Evolutionary conservation across 2,329 filamentous ascomycete species (phyloP).

Genomic region (Tolypocladium pustulatum): DNA sequence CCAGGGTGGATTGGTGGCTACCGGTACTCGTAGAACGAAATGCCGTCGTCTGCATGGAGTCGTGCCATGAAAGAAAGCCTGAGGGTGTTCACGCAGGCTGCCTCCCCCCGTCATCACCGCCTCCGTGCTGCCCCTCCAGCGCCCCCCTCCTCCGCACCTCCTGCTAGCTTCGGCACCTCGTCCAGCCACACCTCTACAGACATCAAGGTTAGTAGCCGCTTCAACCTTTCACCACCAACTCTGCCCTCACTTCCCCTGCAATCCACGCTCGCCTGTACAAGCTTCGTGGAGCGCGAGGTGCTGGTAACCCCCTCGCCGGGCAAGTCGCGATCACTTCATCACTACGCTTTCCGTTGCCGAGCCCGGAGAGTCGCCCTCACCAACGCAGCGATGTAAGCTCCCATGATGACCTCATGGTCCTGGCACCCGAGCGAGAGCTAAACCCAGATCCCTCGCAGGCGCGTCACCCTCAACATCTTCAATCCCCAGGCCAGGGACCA

Average conservation of each 20-base stretch:
- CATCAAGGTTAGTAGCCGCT: background rate
- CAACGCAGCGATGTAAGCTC: background rate
- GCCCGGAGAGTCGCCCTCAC: background rate
- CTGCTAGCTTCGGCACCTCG: background rate
- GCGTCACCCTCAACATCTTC: conserved; percentile 77
- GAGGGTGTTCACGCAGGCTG: background rate
- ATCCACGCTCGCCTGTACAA: background rate
- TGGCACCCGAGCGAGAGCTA: background rate
- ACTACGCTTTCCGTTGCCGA: background rate
- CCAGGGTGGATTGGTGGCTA: background rate
- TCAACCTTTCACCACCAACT: background rate
- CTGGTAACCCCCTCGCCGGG: background rate
- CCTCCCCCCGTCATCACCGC: background rate
- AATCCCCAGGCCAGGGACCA: conserved; percentile 57
- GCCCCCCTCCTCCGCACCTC: background rate
- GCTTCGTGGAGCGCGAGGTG: background rate
- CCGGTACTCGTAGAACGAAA: too few relatives aligned
- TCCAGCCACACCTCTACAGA: background rate
- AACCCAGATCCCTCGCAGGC: conserved; percentile 40
- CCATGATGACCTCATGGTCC: background rate
- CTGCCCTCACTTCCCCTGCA: background rate
- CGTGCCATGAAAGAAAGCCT: background rate
- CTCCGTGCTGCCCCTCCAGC: too few relatives aligned
- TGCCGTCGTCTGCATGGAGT: background rate
- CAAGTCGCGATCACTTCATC: background rate